A percentile compares a stretch with the other conserved stretches of the same genome.
Conservation (phyloP, 1,139 yeast genomes). For the Spathaspora sp. region DNA sequence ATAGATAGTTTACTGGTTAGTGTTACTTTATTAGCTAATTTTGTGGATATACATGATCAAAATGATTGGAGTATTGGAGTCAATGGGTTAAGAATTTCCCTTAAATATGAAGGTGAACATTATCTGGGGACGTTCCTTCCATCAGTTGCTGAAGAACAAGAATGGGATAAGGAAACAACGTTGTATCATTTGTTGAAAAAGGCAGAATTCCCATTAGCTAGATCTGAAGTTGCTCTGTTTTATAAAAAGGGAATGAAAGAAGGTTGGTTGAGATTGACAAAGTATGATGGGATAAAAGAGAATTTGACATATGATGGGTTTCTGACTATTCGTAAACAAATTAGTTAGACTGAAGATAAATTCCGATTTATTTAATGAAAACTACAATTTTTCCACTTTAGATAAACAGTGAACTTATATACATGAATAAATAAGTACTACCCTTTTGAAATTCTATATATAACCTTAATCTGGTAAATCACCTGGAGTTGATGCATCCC, state of each 20-base stretch:
- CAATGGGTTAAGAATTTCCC: slow-evolving; percentile 72
- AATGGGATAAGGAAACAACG: slow-evolving; percentile 77
- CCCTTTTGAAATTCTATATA: no score
- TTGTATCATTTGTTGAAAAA: slow-evolving; percentile 67
- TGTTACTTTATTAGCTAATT: slow-evolving; percentile 67
- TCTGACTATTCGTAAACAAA: slow-evolving; percentile 13
- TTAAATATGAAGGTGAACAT: slow-evolving; percentile 32
- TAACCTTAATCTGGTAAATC: no score
- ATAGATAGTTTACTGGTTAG: slow-evolving; percentile 42
- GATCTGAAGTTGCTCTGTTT: slow-evolving; percentile 21
- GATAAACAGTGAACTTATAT: not conserved
- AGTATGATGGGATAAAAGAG: slow-evolving; percentile 41
- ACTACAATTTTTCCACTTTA: no score
- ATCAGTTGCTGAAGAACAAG: slow-evolving; percentile 85
- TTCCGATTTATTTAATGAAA: no score
- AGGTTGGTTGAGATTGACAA: slow-evolving; percentile 36
- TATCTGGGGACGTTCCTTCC: slow-evolving; percentile 85
- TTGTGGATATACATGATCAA: slow-evolving; percentile 49
- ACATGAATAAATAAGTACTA: no score
- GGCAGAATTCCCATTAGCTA: slow-evolving; percentile 46
- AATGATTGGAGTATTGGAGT: slow-evolving; percentile 78
- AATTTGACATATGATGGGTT: slow-evolving; percentile 29
- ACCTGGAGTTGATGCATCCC: no score
- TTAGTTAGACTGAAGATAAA: not conserved
- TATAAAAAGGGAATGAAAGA: slow-evolving; percentile 30